Percentiles rank a stretch among this genome's conserved stretches.
These are phyloP conservation scores for Eremomyces bilateralis DNA, from an alignment of 495 filamentous ascomycete genomes.

Conservation along the genomic window DNA sequence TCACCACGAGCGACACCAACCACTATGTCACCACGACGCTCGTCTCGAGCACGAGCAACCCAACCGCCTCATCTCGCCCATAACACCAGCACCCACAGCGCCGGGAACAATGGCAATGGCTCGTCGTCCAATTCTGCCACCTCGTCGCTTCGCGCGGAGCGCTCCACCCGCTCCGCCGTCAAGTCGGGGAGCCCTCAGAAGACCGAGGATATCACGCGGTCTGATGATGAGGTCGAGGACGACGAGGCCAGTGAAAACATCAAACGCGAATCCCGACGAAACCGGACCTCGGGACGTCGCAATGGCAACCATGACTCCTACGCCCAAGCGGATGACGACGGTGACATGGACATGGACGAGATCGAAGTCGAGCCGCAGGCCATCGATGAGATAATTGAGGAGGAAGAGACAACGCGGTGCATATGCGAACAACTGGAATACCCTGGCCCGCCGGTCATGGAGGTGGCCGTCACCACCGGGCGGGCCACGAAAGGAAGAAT, in stretches of 20 bases:
- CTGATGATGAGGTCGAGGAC: slow-evolving; percentile 58
- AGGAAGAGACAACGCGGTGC: slow-evolving; percentile 86
- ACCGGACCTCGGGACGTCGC: slow-evolving; percentile 46
- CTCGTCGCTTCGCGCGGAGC: slow-evolving; percentile 42
- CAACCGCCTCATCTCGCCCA: too few species aligned
- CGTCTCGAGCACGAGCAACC: slow-evolving; percentile 68
- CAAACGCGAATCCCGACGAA: slow-evolving; percentile 44
- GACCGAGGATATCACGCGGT: slow-evolving; percentile 41
- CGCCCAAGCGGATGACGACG: slow-evolving; percentile 38
- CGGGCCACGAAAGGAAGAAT: not conserved
- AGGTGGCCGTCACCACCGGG: not conserved
- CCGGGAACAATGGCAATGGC: too few species aligned
- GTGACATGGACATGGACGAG: slow-evolving; percentile 25
- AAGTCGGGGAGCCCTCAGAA: slow-evolving; percentile 54
- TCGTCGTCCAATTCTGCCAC: slow-evolving; percentile 52
- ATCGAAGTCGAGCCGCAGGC: slow-evolving; percentile 29
- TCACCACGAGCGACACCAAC: too few species aligned
- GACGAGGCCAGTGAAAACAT: slow-evolving; percentile 23
- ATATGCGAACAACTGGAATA: slow-evolving; percentile 90
- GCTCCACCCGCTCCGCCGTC: slow-evolving; percentile 46
- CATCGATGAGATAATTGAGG: slow-evolving; percentile 41
- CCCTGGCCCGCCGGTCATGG: slow-evolving; percentile 46
- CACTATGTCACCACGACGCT: slow-evolving; percentile 69
- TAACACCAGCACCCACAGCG: slow-evolving; percentile 40
- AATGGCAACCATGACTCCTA: too few species aligned